Percentiles rank a stretch among this genome's conserved stretches.
Evolutionary conservation across 2,329 filamentous ascomycete species (phyloP).

Genomic region (Chrysosporium queenslandicum): DNA sequence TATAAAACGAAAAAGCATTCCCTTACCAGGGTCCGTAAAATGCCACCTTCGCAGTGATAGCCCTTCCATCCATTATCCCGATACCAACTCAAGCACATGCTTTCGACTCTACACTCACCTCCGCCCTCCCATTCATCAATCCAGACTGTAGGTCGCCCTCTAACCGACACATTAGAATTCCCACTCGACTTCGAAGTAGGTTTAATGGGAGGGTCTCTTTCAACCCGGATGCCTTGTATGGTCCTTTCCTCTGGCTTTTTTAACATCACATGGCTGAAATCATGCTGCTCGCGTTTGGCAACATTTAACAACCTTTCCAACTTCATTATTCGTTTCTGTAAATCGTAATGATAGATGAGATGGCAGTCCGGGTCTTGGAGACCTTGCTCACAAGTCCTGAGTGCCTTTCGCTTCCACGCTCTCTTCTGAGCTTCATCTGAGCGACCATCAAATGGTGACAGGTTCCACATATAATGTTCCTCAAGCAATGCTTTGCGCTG

Average conservation of each 20-base stretch:
- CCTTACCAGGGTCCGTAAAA: conserved; percentile 71
- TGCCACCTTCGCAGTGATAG: conserved; percentile 84
- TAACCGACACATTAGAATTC: conserved; percentile 20
- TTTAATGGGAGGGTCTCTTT: conserved; percentile 40
- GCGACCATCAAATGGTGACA: conserved; percentile 42
- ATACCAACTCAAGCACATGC: conserved; percentile 86
- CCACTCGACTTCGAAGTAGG: conserved; percentile 14
- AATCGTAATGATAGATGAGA: conserved; percentile 82
- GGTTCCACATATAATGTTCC: conserved; percentile 79
- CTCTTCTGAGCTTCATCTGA: conserved; percentile 58
- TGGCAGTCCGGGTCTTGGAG: conserved; percentile 84
- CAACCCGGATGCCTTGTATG: conserved; percentile 68
- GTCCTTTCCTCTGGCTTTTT: conserved; percentile 64
- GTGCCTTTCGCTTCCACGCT: conserved; percentile 67
- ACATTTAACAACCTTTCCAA: conserved; percentile 76
- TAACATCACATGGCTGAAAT: conserved; percentile 78
- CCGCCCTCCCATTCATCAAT: conserved; percentile 61
- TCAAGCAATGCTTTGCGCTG: conserved; percentile 88
- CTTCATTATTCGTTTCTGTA: conserved; percentile 88
- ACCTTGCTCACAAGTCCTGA: conserved; percentile 72
- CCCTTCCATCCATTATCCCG: conserved; percentile 80
- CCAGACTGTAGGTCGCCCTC: conserved; percentile 62
- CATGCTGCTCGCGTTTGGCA: conserved; percentile 76
- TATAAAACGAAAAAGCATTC: too few species aligned
- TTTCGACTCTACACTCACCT: conserved; percentile 77